Base-by-base conservation (phyloP, 2,329 filamentous ascomycete species). In the Pseudogymnoascus sp. region DNA sequence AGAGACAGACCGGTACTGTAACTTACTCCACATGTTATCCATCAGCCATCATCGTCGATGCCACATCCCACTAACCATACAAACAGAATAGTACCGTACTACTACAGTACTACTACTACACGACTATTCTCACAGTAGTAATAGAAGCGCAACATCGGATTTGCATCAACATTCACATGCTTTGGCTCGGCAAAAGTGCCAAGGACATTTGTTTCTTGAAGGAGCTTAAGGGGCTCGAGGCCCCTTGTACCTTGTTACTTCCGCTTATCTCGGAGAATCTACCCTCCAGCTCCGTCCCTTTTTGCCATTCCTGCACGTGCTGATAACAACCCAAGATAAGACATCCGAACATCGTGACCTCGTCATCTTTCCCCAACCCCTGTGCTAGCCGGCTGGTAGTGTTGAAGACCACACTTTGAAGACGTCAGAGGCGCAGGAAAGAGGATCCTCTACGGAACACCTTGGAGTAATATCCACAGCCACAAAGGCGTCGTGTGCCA, bases 131-230 rank as follows among this genome's bases (percentile, higher is more conserved):
- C 28, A 31, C 28, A 31, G 28, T n/a, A n/a, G 25, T 54, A 57
- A 16, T 19, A 6, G 48, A 57, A 19, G 16, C 34, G 45, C 25
- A 57, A 8, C n/a, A 57, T 34, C 25, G 6, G 25, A 34, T 31
- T 57, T 57, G n/a, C n/a, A 34, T 34, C n/a, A 57, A 34, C n/a
- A 57, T 57, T 54, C 48, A 57, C 48, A 57, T 57, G 48, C 48
- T 25, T 57, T 57, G 48, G 25, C 25, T 57, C 48, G 48, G 48
- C 48, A 57, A 57, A 57, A 57, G 5, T 57, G 48, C 48, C 48
- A 57, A 34, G 48, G 48, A 31, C 5, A 54, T 31, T 54, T 54
- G 48, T 54, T 54, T 31, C 45, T 10, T 51, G 41, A 11, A 6
- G 11, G 21, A 23, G n/a, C 43, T 2, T 48, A 10, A 8, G 45